Percentiles rank a stretch among this genome's conserved stretches.
Conservation (phyloP, 2,329 filamentous ascomycete species). For the Teratosphaeria destructans region DNA sequence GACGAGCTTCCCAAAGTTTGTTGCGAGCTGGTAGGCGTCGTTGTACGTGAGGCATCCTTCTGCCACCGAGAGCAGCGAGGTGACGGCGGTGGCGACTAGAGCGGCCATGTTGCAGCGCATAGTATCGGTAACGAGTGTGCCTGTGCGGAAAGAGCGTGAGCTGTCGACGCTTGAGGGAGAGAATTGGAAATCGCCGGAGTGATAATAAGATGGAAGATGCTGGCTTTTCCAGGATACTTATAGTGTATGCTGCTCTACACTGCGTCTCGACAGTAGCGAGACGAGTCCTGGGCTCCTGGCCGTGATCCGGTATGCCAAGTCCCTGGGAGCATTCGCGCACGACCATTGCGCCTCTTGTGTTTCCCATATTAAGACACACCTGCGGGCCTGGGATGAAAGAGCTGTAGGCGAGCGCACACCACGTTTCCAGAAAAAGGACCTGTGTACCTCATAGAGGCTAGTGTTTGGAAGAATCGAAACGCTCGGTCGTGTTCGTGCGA, state of each 20-base stretch:
- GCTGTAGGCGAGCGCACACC: not conserved
- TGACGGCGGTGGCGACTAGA: not conserved
- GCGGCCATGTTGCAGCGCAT: not conserved
- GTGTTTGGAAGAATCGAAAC: not conserved
- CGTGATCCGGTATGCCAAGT: not conserved
- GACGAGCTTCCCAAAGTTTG: slow-evolving; percentile 6
- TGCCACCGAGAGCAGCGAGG: not conserved
- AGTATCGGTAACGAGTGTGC: not conserved
- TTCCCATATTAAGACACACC: not conserved
- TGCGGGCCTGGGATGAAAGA: not conserved
- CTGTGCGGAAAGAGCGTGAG: not conserved
- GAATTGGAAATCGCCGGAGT: not conserved
- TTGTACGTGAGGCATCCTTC: not conserved
- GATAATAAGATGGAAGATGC: not conserved
- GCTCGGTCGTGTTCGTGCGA: not conserved
- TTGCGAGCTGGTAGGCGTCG: slow-evolving; percentile 1
- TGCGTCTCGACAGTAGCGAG: not conserved
- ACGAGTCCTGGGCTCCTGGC: not conserved
- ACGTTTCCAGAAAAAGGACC: not conserved
- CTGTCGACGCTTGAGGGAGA: not conserved
- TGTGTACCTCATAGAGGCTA: not conserved
- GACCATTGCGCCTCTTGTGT: not conserved
- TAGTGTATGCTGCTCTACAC: not conserved
- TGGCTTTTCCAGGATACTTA: not conserved
- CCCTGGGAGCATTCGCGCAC: not conserved